phyloP scores from a whole-genome alignment of 2,329 filamentous ascomycete genomes.

The Stemphylium vesicarium region DNA sequence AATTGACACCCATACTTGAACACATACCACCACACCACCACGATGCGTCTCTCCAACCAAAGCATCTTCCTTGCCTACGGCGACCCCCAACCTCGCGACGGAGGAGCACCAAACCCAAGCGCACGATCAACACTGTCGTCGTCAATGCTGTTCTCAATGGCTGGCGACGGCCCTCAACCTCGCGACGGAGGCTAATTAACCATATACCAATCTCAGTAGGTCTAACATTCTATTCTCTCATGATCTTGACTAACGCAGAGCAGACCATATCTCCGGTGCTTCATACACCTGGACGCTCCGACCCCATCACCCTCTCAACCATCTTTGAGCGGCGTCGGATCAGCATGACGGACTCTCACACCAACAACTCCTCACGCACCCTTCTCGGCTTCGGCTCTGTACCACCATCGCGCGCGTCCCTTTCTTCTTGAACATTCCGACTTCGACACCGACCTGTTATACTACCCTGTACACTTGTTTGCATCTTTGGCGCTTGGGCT shows the following conservation, averaged over 20 bases:
- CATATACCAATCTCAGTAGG: constrained; percentile 12
- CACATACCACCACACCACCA: constrained; percentile 9
- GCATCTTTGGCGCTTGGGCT: constrained; percentile 25
- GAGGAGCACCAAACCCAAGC: constrained; percentile 39
- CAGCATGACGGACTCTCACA: not conserved
- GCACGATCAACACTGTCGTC: constrained; percentile 21
- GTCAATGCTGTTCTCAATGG: constrained; percentile 25
- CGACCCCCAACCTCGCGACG: constrained; percentile 41
- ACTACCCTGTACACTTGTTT: constrained; percentile 11
- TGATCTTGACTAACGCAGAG: constrained; percentile 16
- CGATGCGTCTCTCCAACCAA: constrained; percentile 24
- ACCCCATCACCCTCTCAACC: not conserved
- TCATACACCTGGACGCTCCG: not conserved
- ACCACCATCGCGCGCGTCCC: constrained; percentile 1
- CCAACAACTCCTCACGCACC: constrained; percentile 4
- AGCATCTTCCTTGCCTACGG: constrained; percentile 19
- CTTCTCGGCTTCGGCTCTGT: constrained; percentile 6
- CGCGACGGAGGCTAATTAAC: constrained; percentile 41
- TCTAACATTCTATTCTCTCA: not conserved
- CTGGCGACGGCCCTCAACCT: constrained; percentile 28
- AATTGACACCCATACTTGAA: not conserved
- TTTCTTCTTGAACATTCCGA: not conserved
- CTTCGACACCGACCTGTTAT: constrained; percentile 4
- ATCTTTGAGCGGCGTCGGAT: not conserved
- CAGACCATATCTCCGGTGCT: constrained; percentile 5